Conservation (phyloP, 2,329 filamentous ascomycete genomes). For the Clonostachys chloroleuca region DNA sequence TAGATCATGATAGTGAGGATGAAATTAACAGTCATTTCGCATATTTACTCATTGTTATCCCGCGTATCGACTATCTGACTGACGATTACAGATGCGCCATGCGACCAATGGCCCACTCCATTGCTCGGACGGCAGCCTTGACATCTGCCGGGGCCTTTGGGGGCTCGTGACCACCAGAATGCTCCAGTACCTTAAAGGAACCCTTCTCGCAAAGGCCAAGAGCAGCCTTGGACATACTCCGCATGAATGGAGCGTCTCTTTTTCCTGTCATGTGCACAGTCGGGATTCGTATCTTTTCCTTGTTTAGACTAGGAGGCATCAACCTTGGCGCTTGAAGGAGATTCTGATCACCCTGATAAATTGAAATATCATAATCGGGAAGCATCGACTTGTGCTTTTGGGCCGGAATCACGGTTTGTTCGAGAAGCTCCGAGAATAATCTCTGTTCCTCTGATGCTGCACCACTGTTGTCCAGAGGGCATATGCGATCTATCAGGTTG, state of each 20-base stretch:
- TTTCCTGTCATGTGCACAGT: slow-evolving; percentile 5
- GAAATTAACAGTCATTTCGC: no score
- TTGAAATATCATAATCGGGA: not conserved
- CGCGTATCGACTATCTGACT: no score
- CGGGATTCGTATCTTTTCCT: slow-evolving; percentile 3
- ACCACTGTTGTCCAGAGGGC: no score
- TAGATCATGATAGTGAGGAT: no score
- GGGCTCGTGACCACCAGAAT: slow-evolving; percentile 4
- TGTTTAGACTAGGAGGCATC: not conserved
- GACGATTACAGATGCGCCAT: no score
- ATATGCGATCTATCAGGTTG: not conserved
- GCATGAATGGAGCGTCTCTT: slow-evolving; percentile 5
- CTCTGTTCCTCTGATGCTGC: not conserved
- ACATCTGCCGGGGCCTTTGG: slow-evolving; percentile 4
- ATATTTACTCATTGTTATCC: no score
- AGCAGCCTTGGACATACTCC: slow-evolving; percentile 2
- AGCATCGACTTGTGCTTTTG: not conserved
- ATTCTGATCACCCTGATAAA: not conserved
- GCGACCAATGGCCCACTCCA: slow-evolving; percentile 4
- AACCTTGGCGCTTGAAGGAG: not conserved
- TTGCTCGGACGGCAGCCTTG: slow-evolving; percentile 5
- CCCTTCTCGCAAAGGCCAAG: not conserved
- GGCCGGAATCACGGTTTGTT: not conserved
- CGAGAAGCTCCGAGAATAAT: not conserved
- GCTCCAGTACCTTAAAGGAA: slow-evolving; percentile 3